Conservation (phyloP, 805 yeast genomes). For the Brettanomyces naardenensis region DNA sequence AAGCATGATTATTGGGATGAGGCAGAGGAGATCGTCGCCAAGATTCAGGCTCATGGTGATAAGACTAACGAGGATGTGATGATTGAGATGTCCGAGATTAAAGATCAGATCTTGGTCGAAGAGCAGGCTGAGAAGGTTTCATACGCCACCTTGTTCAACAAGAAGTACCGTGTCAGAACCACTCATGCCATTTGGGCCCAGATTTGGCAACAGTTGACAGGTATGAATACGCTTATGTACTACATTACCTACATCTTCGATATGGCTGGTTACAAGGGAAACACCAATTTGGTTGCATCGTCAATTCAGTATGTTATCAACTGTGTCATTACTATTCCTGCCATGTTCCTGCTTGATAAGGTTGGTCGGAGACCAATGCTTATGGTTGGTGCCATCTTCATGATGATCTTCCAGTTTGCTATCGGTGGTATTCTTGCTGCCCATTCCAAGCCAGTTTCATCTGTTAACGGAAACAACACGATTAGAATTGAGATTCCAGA, state of each 20-base stretch:
- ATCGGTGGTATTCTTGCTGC: conserved; percentile 88
- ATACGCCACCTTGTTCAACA: conserved; percentile 40
- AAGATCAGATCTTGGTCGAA: background rate
- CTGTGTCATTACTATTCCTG: conserved; percentile 42
- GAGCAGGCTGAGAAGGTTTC: conserved; percentile 18
- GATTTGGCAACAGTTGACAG: conserved; percentile 57
- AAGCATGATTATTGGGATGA: conserved; percentile 61
- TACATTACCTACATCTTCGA: conserved; percentile 57
- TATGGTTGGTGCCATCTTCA: conserved; percentile 29
- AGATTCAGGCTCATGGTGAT: conserved; percentile 25
- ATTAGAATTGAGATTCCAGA: conserved; percentile 63
- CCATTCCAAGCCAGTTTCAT: conserved; percentile 52
- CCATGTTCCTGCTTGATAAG: conserved; percentile 39
- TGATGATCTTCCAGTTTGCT: conserved; percentile 19
- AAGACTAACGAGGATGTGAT: background rate
- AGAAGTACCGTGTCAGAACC: conserved; percentile 39
- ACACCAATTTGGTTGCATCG: conserved; percentile 44
- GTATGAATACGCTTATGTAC: conserved; percentile 64
- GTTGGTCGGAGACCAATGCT: conserved; percentile 43
- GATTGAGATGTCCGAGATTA: conserved; percentile 1
- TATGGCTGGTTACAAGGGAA: conserved; percentile 52
- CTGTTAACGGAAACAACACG: conserved; percentile 63
- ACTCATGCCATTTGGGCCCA: conserved; percentile 42
- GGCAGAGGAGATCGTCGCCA: conserved; percentile 31
- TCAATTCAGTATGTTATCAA: conserved; percentile 53